A percentile compares a stretch with the other conserved stretches of the same genome.
Evolutionary conservation across 2,329 filamentous ascomycete species (phyloP).

Genomic region (Ceratocystis alfenasii): DNA sequence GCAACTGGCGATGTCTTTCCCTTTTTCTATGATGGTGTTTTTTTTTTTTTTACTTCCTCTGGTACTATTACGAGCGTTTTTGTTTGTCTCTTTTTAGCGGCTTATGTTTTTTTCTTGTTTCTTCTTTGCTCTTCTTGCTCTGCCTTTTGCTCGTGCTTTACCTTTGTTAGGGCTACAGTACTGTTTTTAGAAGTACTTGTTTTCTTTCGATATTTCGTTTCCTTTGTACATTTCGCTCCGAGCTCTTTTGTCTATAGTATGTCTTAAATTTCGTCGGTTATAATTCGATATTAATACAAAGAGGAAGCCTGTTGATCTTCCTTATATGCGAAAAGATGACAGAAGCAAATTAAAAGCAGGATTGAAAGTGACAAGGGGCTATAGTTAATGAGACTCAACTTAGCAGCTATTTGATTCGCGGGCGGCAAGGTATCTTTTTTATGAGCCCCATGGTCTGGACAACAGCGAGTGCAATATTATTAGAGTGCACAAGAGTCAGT

Average conservation of each 20-base stretch:
- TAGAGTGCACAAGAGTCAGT: neutral
- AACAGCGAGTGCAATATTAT: neutral
- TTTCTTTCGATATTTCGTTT: constrained; percentile 6
- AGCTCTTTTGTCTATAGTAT: constrained; percentile 7
- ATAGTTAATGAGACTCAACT: neutral
- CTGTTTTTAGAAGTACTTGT: constrained; percentile 11
- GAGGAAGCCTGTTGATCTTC: neutral
- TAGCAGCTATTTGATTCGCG: too few species aligned
- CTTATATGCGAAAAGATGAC: neutral
- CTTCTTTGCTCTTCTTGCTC: too few species aligned
- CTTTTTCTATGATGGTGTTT: neutral
- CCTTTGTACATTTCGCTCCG: neutral
- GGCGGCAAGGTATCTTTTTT: too few species aligned
- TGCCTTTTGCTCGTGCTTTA: constrained; percentile 7
- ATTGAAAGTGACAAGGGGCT: neutral
- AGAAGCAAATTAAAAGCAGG: neutral
- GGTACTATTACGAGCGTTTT: neutral
- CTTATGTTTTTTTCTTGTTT: neutral
- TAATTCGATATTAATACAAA: neutral
- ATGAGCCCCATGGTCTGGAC: neutral
- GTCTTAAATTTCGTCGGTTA: neutral
- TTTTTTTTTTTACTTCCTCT: constrained; percentile 5
- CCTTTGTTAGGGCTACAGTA: constrained; percentile 6
- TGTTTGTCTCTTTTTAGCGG: constrained; percentile 5
- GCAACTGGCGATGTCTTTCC: neutral